phyloP scores from a whole-genome alignment of 768 basidiomycete species.

The Boletus speciosus region DNA sequence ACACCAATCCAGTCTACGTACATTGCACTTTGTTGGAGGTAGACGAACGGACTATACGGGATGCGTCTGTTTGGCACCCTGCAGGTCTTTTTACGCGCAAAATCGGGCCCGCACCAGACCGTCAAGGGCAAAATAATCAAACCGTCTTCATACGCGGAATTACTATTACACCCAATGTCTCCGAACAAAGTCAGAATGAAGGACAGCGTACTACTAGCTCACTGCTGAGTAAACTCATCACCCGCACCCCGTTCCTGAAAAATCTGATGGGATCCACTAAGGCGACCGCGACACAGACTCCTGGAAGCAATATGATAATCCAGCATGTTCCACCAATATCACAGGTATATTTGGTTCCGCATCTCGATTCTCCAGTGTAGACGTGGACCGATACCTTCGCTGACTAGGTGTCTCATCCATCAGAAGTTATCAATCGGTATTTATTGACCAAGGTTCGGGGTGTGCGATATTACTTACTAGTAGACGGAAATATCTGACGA shows the following conservation, averaged over 20 bases:
- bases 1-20: background rate
- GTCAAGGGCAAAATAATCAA: background rate
- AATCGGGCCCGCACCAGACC: background rate
- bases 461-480: background rate
- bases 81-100: background rate
- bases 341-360: background rate
- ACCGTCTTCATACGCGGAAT: background rate
- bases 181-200: background rate
- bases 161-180: background rate
- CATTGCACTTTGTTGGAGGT: background rate
- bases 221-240: background rate
- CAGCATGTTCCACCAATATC: background rate
- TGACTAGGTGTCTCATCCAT: background rate
- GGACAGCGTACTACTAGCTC: too few species aligned
- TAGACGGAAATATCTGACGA: background rate
- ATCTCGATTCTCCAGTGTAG: background rate
- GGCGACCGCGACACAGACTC: too few species aligned
- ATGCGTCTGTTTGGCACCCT: background rate
- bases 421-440: background rate
- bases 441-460: background rate
- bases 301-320: background rate
- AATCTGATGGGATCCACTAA: background rate
- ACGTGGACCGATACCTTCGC: background rate
- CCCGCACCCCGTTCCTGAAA: background rate
- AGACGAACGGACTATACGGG: background rate